Evolutionary conservation across 2,329 filamentous ascomycete species (phyloP), one percentile per base, ranked within the genome.

Genomic region (Cercospora sesami): DNA sequence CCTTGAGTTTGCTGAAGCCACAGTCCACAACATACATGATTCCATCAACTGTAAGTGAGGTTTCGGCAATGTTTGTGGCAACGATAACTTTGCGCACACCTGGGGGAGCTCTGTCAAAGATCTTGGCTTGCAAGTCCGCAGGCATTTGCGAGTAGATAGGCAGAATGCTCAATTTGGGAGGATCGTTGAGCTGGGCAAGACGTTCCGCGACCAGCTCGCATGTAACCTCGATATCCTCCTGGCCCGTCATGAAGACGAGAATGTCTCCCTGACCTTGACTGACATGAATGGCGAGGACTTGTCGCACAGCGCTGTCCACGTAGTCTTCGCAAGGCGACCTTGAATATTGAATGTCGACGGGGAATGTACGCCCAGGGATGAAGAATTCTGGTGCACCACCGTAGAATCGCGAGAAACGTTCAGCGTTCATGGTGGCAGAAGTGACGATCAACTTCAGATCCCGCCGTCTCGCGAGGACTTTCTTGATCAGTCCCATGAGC

Each of bases 71-170:
- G 76, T 99, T 99, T 33, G 95, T 99, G 0, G 96, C 95, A 48
- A 99, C 94, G 71, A 99, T 97, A 75, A 97, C 96, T 78, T 99
- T 99, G 67, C 95, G 89, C 4, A 97, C 94, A 1, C 95, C 95
- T 0, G 94, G 91, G 2, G 92, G 85, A 2, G 96, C 95, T 72
- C 90, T 89, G 77, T 99, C 94, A 75, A 99, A 99, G 72, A 99
- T 99, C 80, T 96, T 98, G 68, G 95, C 93, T 80, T 99, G 96
- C 39, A 99, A 83, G 79, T 99, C 96, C 36, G 95, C 95, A 2
- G 95, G 96, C 95, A 99, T 97, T 80, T 99, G 95, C 85, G 93
- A 97, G 87, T 99, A 99, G 65, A 99, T 98, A 0, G 96, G 96
- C 30, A 99, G 81, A 64, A 99, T 96, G 77, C 92, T 94, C 67